phyloP scores from a whole-genome alignment of 2,329 filamentous ascomycete species.

The Colletotrichum scovillei region DNA sequence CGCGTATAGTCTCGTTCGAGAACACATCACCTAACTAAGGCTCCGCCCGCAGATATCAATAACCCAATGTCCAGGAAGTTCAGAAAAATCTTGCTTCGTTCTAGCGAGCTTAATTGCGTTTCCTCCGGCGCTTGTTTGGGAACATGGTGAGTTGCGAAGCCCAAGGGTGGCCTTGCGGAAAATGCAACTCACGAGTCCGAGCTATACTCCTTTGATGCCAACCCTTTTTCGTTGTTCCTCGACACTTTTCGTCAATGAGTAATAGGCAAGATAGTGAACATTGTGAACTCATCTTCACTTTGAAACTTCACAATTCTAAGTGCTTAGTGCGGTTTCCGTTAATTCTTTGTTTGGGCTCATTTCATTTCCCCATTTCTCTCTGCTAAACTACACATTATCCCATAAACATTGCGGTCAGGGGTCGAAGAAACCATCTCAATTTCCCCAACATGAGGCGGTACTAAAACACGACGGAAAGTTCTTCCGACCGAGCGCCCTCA shows the following conservation, averaged over 20 bases:
- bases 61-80: not conserved
- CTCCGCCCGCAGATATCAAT: too few relatives aligned
- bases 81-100: not conserved
- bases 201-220: not conserved
- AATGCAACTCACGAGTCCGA: constrained; percentile 6
- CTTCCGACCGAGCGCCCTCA: not conserved
- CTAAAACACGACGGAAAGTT: constrained; percentile 25
- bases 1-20: not conserved
- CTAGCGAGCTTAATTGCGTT: not conserved
- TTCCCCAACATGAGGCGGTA: constrained; percentile 14
- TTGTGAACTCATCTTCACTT: too few relatives aligned
- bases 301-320: too few relatives aligned
- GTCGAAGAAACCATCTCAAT: not conserved
- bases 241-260: not conserved
- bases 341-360: not conserved
- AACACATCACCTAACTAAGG: not conserved
- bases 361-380: not conserved
- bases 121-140: not conserved
- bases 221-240: not conserved
- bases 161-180: not conserved
- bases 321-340: not conserved
- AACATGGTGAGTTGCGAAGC: not conserved
- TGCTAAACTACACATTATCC: not conserved
- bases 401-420: not conserved
- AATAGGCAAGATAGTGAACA: too few relatives aligned